Percentiles rank a stretch among this genome's conserved stretches.
phyloP scores from a whole-genome alignment of 129 eudicot genomes.

The Ambrosia trifida region DNA sequence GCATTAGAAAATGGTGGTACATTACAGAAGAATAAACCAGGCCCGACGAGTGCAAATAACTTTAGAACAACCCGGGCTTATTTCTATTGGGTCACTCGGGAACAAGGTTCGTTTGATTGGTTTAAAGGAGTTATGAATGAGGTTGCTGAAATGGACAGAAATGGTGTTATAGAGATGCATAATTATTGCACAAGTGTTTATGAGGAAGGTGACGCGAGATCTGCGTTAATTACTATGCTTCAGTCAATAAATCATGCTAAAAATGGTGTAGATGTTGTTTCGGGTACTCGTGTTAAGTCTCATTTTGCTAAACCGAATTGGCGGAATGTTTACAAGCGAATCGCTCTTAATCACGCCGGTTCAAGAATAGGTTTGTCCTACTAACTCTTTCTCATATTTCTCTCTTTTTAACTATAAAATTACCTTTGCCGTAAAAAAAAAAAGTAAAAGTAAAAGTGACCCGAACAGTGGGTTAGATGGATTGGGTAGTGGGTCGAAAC shows the following conservation, averaged over 20 bases:
- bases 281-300: constrained; percentile 10
- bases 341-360: background rate
- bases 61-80: constrained; percentile 55
- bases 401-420: background rate
- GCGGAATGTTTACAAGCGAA: background rate
- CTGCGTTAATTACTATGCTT: constrained; percentile 13
- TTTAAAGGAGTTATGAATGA: constrained; percentile 14
- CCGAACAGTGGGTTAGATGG: background rate
- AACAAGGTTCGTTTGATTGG: constrained; percentile 17
- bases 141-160: constrained; percentile 8
- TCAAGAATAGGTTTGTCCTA: background rate
- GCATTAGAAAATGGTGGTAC: constrained; percentile 38
- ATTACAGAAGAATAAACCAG: constrained; percentile 31
- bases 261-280: constrained; percentile 9
- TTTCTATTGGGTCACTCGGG: constrained; percentile 21
- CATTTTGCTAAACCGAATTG: constrained; percentile 21
- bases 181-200: constrained; percentile 22
- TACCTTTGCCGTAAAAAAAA: too few species aligned
- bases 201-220: constrained; percentile 19
- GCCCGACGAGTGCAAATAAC: constrained; percentile 25
- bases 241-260: constrained; percentile 2
- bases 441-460: background rate
- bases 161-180: constrained; percentile 19
- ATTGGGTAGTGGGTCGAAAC: background rate
- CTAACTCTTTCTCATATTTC: background rate